Conservation (phyloP, 179 eudicot genomes). For the Corrigiola litoralis region DNA sequence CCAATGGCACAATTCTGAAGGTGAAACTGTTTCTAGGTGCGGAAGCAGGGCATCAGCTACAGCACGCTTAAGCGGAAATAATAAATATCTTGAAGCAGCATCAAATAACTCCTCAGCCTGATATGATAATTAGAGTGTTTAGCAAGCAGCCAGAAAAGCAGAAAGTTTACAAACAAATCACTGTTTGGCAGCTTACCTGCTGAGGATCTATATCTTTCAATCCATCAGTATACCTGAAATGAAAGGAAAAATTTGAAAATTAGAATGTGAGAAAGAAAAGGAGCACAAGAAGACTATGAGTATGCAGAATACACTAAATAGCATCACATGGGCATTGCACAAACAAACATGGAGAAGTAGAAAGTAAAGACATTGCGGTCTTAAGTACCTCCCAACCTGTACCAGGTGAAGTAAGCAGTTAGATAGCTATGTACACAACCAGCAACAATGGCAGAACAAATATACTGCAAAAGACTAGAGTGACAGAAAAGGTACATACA, state of each 20-base stretch:
- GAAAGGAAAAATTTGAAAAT: constrained; percentile 9
- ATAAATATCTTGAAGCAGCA: constrained; percentile 92
- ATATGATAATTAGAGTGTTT: constrained; percentile 8
- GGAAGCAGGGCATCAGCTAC: constrained; percentile 94
- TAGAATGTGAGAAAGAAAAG: constrained; percentile 5
- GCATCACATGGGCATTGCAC: neutral
- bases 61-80: constrained; percentile 95
- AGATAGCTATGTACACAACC: neutral
- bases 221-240: constrained; percentile 83
- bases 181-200: constrained; percentile 47
- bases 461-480: neutral
- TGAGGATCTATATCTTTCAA: constrained; percentile 70
- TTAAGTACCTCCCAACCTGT: neutral
- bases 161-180: neutral
- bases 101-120: constrained; percentile 98
- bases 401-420: neutral
- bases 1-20: constrained; percentile 94
- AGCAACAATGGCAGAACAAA: neutral
- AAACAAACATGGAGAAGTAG: neutral
- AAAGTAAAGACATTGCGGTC: neutral
- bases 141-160: neutral
- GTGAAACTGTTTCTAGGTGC: constrained; percentile 72
- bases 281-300: neutral
- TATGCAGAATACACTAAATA: neutral
- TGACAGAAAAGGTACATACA: constrained; percentile 41